Conservation (phyloP, 306 rosid species). For the Vigna angularis region DNA sequence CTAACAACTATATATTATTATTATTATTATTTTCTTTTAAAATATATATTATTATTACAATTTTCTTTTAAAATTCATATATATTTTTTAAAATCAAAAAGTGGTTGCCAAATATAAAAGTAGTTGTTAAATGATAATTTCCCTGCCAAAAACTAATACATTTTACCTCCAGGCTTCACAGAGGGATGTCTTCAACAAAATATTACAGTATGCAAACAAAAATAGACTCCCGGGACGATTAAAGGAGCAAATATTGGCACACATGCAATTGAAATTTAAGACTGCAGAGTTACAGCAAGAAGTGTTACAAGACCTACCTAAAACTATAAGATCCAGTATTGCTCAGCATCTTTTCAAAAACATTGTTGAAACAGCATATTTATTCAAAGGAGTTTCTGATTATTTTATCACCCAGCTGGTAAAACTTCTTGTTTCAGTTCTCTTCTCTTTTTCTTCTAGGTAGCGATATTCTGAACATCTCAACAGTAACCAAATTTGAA, state of each 20-base stretch:
- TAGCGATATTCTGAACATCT: conserved; percentile 37
- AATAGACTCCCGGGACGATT: conserved; percentile 78
- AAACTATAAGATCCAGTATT: conserved; percentile 78
- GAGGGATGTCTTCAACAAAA: conserved; percentile 78
- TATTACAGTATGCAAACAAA: conserved; percentile 75
- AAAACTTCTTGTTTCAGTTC: conserved; percentile 1
- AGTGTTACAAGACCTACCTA: conserved; percentile 74
- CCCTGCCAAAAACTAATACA: conserved; percentile 9
- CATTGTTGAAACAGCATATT: conserved; percentile 64
- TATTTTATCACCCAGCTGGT: conserved; percentile 78
- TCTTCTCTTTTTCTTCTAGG: conserved; percentile 3
- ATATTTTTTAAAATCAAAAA: too few species aligned
- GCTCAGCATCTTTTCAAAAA: conserved; percentile 76
- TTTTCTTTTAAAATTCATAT: too few species aligned
- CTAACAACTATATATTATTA: too few species aligned
- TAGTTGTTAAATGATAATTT: too few species aligned
- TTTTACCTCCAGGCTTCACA: conserved; percentile 41
- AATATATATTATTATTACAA: too few species aligned
- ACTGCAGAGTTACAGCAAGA: conserved; percentile 84
- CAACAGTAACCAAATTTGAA: conserved; percentile 21
- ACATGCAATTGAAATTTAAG: conserved; percentile 83
- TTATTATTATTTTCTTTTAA: too few species aligned
- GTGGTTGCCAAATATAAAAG: too few species aligned
- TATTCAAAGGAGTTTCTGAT: conserved; percentile 76
- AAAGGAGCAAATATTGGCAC: conserved; percentile 87